Percentiles rank a stretch among this genome's conserved stretches.
Evolutionary conservation across 2,329 filamentous ascomycete genomes (phyloP).

Genomic region (Rhexocercosporidium sp.): DNA sequence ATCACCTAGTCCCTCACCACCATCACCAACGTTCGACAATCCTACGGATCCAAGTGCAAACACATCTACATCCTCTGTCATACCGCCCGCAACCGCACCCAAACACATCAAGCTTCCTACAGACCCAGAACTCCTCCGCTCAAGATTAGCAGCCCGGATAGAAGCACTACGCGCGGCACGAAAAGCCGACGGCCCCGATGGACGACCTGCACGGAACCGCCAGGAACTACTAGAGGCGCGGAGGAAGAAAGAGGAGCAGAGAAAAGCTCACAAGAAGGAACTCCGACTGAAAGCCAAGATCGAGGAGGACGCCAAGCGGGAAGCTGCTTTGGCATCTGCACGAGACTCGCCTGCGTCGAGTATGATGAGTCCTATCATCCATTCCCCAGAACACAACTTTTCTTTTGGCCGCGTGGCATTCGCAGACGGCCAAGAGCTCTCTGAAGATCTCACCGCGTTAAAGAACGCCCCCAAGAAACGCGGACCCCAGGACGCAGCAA

Average conservation of each 20-base stretch:
- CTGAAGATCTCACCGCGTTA: constrained; percentile 67
- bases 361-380: constrained; percentile 61
- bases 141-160: constrained; percentile 81
- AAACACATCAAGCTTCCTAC: constrained; percentile 71
- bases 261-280: constrained; percentile 89
- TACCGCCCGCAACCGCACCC: constrained; percentile 63
- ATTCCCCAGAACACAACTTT: constrained; percentile 70
- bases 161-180: constrained; percentile 83
- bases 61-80: constrained; percentile 73
- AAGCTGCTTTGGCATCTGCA: constrained; percentile 63
- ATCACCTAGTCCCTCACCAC: constrained; percentile 56
- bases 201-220: constrained; percentile 81
- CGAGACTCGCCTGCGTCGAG: constrained; percentile 61
- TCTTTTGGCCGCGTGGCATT: constrained; percentile 93
- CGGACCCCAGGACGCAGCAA: constrained; percentile 83
- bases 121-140: constrained; percentile 76
- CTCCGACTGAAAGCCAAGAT: constrained; percentile 76
- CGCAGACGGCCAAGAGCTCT: constrained; percentile 80
- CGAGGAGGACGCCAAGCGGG: constrained; percentile 73
- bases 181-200: constrained; percentile 85
- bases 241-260: constrained; percentile 83
- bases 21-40: constrained; percentile 67
- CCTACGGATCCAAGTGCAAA: constrained; percentile 58
- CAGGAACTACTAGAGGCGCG: constrained; percentile 92
- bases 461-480: constrained; percentile 75